Conservation (phyloP, 768 basidiomycete genomes). For the Atractiella rhizophila region DNA sequence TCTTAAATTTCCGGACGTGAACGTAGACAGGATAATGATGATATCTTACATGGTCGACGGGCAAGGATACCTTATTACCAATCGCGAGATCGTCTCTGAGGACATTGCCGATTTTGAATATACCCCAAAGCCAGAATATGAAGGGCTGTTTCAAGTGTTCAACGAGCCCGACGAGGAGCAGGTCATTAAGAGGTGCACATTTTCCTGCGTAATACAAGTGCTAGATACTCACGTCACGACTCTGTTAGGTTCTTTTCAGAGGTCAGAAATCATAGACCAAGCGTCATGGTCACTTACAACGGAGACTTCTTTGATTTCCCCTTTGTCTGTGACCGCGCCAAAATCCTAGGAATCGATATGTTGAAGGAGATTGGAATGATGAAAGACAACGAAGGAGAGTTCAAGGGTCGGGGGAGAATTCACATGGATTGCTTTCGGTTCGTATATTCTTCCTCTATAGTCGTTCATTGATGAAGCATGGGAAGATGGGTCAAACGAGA, state of each 20-base stretch:
- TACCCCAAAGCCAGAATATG: slow-evolving; percentile 90
- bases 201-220: neutral
- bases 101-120: slow-evolving; percentile 98
- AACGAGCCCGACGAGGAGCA: slow-evolving; percentile 70
- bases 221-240: slow-evolving; percentile 23
- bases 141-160: slow-evolving; percentile 83
- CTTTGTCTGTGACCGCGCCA: slow-evolving; percentile 64
- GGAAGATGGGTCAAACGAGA: slow-evolving; percentile 82
- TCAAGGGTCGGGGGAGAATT: slow-evolving; percentile 67
- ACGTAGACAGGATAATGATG: slow-evolving; percentile 98
- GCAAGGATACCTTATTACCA: slow-evolving; percentile 88
- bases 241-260: slow-evolving; percentile 95
- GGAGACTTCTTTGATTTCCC: slow-evolving; percentile 99
- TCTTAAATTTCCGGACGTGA: slow-evolving; percentile 92
- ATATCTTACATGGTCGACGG: slow-evolving; percentile 99
- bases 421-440: slow-evolving; percentile 96
- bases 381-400: slow-evolving; percentile 79
- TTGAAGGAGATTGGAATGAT: slow-evolving; percentile 78
- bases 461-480: neutral
- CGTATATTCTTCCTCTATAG: too few species aligned
- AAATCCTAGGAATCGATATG: slow-evolving; percentile 83
- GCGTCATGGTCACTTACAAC: slow-evolving; percentile 94
- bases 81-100: slow-evolving; percentile 85
- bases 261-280: slow-evolving; percentile 78
- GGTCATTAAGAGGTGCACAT: neutral